phyloP scores from a whole-genome alignment of 2,329 filamentous ascomycete genomes.

The Westerdykella ornata region DNA sequence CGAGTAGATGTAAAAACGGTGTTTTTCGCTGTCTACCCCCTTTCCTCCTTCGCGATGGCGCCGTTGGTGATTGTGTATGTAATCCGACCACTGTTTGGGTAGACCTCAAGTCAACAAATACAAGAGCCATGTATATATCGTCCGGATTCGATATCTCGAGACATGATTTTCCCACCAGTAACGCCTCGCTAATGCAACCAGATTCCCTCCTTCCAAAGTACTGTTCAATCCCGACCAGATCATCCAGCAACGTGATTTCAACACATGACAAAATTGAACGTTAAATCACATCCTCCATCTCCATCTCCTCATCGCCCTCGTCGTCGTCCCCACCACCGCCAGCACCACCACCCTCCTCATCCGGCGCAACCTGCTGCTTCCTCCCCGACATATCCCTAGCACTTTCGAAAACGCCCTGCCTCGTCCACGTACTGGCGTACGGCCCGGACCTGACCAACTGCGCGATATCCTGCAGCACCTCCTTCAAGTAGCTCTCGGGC shows the following conservation, averaged over 20 bases:
- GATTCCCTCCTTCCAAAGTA: slow-evolving; percentile 3
- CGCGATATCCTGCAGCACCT: slow-evolving; percentile 75
- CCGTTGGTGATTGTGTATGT: too few species aligned
- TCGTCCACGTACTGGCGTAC: slow-evolving; percentile 78
- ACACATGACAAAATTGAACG: not conserved
- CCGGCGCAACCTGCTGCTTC: slow-evolving; percentile 32
- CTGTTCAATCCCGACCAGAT: slow-evolving; percentile 19
- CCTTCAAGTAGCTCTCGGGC: slow-evolving; percentile 87
- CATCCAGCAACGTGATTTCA: slow-evolving; percentile 19
- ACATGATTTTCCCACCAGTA: too few species aligned
- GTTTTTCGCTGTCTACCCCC: too few species aligned
- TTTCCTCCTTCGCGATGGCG: too few species aligned
- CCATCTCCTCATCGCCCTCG: slow-evolving; percentile 59
- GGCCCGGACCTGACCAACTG: slow-evolving; percentile 73
- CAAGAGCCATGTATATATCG: too few species aligned
- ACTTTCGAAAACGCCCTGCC: slow-evolving; percentile 62
- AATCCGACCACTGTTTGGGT: too few species aligned
- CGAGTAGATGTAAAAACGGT: too few species aligned
- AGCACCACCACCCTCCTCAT: slow-evolving; percentile 41
- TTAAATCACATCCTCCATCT: slow-evolving; percentile 69
- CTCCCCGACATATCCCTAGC: slow-evolving; percentile 38
- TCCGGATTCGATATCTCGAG: too few species aligned
- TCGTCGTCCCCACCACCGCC: slow-evolving; percentile 52
- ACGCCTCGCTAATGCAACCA: too few species aligned
- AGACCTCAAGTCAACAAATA: too few species aligned